Evolutionary conservation across 2,329 filamentous ascomycete species (phyloP).

Genomic region (Hypoxylon sp.): DNA sequence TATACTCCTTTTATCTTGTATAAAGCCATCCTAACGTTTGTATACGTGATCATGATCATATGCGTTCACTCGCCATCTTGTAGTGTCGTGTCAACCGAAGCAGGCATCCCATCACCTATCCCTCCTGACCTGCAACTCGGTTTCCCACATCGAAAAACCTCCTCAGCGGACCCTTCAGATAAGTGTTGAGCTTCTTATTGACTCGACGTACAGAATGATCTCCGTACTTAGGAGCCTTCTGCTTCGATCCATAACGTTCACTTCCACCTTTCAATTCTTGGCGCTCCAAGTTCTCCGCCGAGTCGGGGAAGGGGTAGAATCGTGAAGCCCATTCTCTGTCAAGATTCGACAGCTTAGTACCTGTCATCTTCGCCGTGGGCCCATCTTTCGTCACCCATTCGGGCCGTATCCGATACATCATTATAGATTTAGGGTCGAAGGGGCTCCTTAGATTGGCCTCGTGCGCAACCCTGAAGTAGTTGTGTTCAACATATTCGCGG

Average conservation of each 20-base stretch:
- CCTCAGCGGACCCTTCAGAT: background rate
- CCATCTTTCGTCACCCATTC: background rate
- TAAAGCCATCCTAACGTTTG: background rate
- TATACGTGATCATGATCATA: background rate
- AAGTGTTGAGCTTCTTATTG: background rate
- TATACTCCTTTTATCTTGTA: background rate
- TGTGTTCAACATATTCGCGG: background rate
- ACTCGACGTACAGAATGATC: background rate
- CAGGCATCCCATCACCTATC: background rate
- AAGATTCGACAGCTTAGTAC: background rate
- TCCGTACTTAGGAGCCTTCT: background rate
- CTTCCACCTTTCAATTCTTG: background rate
- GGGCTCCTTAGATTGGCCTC: background rate
- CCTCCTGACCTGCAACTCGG: background rate
- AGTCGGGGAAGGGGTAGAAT: slow-evolving; percentile 6
- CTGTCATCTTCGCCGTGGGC: background rate
- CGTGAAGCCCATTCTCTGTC: slow-evolving; percentile 2
- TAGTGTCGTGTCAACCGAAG: background rate
- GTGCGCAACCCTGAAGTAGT: background rate
- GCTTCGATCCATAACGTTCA: background rate
- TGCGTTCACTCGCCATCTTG: background rate
- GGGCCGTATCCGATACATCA: background rate
- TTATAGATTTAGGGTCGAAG: slow-evolving; percentile 3
- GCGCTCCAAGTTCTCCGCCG: background rate
- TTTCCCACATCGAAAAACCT: background rate